These are phyloP conservation scores for Metschnikowia lachancei DNA, from an alignment of 805 yeast genomes.

Conservation along the genomic window DNA sequence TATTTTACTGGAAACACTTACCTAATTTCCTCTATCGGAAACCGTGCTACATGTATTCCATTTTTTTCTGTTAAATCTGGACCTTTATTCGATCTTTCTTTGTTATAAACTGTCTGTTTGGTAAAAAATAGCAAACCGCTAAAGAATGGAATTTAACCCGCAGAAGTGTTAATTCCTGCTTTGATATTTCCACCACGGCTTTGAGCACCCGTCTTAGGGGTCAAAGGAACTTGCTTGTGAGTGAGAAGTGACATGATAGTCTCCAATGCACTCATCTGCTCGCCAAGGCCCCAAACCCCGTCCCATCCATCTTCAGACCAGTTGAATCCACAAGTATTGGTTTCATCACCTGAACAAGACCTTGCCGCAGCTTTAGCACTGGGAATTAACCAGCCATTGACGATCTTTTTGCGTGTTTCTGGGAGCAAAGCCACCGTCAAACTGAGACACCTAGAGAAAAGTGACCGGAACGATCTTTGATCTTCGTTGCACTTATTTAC, in stretches of 20 bases:
- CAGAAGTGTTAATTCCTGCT: too few species aligned
- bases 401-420: slow-evolving; percentile 40
- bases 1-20: too few species aligned
- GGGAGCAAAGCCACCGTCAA: slow-evolving; percentile 57
- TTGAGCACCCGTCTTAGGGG: slow-evolving; percentile 17
- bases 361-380: slow-evolving; percentile 68
- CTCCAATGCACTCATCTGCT: slow-evolving; percentile 73
- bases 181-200: background rate
- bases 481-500: slow-evolving; percentile 61
- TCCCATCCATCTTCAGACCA: slow-evolving; percentile 67
- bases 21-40: too few species aligned
- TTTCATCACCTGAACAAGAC: slow-evolving; percentile 76
- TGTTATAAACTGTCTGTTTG: too few species aligned
- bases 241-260: slow-evolving; percentile 34
- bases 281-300: slow-evolving; percentile 70
- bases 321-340: slow-evolving; percentile 77
- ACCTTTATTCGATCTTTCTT: too few species aligned
- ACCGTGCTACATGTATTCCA: too few species aligned
- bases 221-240: slow-evolving; percentile 25
- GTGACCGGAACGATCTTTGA: slow-evolving; percentile 70
- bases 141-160: too few species aligned
- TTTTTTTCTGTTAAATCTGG: too few species aligned
- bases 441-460: slow-evolving; percentile 62
- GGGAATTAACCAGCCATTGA: slow-evolving; percentile 21
- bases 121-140: too few species aligned